Evolutionary conservation across 495 filamentous ascomycete species (phyloP), one percentile per base, ranked within the genome.

Genomic region (Bacidia gigantensis): DNA sequence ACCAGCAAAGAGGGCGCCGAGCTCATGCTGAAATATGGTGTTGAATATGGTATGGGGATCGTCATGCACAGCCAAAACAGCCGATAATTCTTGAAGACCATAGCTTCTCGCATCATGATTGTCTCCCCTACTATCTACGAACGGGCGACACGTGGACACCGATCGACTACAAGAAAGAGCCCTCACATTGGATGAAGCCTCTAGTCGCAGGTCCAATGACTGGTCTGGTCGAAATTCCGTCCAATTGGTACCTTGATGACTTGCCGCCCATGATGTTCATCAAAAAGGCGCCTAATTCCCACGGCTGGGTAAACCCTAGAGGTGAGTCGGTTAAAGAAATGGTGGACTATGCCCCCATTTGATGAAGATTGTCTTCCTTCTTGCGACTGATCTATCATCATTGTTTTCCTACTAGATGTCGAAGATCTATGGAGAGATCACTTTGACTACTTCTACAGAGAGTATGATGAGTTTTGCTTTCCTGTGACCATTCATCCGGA

Each of bases 401-500:
- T n/a, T n/a, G n/a, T n/a, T n/a, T n/a, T n/a, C n/a, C n/a, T n/a
- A n/a, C n/a, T n/a, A n/a, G 29, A 7, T 14, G 29, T 35, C 14
- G 73, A 79, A 56, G 72, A 76, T 60, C 69, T 79, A 46, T 76
- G 75, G 74, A 70, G 74, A 64, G 79, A 82, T 50, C 80, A 84
- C 54, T 84, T 83, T 51, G 80, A 83, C 58, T 84, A 81, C 60
- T 81, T 82, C 55, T 83, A 83, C 56, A 65, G 77, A 7, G 78
- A 84, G 61, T 83, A 83, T 59, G 81, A 84, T 49, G 77, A 77
- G 29, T 84, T 84, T 53, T 69, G 82, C 52, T 86, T 84, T 56
- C 80, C 81, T 0, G 82, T 84, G 66, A 81, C 76, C 2, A 79
- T 83, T 24, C 82, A 86, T 63, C 82, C 82, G 0, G 78, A 86